These are phyloP conservation scores for Arxiozyma bovina DNA, from an alignment of 1,139 yeast species.

Conservation along the genomic window DNA sequence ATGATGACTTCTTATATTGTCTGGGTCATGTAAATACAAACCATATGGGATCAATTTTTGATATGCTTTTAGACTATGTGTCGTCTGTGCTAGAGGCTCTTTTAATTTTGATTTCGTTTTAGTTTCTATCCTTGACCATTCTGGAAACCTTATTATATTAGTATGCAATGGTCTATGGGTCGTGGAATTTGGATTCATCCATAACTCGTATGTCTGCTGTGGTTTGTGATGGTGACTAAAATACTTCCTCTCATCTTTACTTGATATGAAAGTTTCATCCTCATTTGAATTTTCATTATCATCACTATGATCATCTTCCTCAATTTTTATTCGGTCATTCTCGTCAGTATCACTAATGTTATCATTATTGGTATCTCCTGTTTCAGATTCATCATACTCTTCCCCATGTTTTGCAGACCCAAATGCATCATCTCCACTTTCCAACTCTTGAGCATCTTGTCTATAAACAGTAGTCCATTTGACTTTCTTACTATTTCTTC, in stretches of 20 bases:
- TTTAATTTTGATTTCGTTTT: constrained; percentile 13
- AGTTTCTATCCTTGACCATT: constrained; percentile 2
- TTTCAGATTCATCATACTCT: neutral
- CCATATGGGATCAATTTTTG: constrained; percentile 11
- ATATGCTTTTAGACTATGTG: constrained; percentile 15
- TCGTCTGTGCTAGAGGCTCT: constrained; percentile 15
- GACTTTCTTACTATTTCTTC: constrained; percentile 2
- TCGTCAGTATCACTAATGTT: constrained; percentile 2
- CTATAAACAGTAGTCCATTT: neutral
- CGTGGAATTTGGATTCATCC: constrained; percentile 14
- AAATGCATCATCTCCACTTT: neutral
- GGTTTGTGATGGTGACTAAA: constrained; percentile 22
- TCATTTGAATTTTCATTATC: neutral
- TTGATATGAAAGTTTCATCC: neutral
- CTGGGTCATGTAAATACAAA: neutral
- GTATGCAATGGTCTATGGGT: constrained; percentile 16
- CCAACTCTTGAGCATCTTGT: constrained; percentile 2
- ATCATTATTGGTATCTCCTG: neutral
- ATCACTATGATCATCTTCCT: constrained; percentile 1
- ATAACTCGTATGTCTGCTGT: constrained; percentile 27
- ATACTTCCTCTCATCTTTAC: constrained; percentile 20
- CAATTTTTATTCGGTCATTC: neutral
- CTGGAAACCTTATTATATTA: constrained; percentile 14
- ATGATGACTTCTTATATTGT: neutral
- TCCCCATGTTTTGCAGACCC: neutral